Evolutionary conservation across 225 moss, liverwort and hornwort species (phyloP).

Genomic region (Lunularia cruciata): DNA sequence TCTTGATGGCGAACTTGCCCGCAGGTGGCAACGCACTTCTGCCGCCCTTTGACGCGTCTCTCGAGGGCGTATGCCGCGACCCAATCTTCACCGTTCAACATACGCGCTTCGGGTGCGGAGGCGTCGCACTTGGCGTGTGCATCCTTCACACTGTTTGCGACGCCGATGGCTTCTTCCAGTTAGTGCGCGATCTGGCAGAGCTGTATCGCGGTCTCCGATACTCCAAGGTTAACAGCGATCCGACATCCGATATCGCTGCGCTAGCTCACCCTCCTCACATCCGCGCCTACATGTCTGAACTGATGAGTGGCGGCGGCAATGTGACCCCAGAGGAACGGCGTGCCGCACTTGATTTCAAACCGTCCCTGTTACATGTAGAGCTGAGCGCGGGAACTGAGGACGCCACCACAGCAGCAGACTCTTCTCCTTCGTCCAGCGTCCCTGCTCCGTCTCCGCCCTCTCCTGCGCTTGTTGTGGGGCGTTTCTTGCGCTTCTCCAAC

Average conservation of each 20-base stretch:
- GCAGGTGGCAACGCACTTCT: neutral
- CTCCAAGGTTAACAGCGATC: neutral
- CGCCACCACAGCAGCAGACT: neutral
- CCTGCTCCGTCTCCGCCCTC: neutral
- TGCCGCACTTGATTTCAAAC: neutral
- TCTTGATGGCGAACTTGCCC: neutral
- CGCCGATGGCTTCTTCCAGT: neutral
- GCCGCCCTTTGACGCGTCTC: neutral
- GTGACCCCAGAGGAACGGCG: neutral
- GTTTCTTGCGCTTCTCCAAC: neutral
- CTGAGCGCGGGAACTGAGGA: neutral
- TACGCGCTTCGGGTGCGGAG: neutral
- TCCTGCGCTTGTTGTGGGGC: neutral
- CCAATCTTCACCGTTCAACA: neutral
- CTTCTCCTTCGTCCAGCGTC: neutral
- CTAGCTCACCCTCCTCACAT: neutral
- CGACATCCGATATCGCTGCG: neutral
- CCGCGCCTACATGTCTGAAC: neutral
- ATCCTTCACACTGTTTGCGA: neutral
- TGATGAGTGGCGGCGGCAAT: neutral
- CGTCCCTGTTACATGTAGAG: neutral
- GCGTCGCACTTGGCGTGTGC: neutral
- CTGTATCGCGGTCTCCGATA: neutral
- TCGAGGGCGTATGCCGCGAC: neutral
- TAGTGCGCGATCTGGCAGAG: neutral